Conservation (phyloP, 495 filamentous ascomycete species). For the Aspergillus carlsbadensis region DNA sequence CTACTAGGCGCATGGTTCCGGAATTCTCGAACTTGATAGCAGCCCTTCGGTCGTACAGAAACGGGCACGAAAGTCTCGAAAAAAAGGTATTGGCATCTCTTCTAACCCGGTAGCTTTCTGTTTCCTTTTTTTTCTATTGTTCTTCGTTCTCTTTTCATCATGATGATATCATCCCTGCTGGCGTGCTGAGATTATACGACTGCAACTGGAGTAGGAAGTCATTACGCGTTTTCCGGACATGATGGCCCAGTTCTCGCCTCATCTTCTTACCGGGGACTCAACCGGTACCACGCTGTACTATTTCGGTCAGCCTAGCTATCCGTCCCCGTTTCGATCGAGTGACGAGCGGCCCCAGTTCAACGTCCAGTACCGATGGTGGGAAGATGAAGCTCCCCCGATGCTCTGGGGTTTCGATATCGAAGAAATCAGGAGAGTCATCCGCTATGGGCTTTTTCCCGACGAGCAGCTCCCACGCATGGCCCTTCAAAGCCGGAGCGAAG, state of each 20-base stretch:
- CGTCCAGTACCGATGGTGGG: constrained; percentile 41
- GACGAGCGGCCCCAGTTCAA: constrained; percentile 35
- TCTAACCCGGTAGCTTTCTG: neutral
- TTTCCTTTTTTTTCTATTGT: neutral
- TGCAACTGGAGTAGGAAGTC: neutral
- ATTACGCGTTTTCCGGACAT: neutral
- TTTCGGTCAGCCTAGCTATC: constrained; percentile 26
- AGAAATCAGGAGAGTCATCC: constrained; percentile 39
- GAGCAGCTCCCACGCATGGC: constrained; percentile 34
- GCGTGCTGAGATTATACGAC: constrained; percentile 4
- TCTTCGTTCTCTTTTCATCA: neutral
- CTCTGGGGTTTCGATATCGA: constrained; percentile 44
- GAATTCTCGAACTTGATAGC: constrained; percentile 5
- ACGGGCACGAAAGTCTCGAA: neutral
- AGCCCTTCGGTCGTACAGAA: constrained; percentile 10
- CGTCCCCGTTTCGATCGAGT: constrained; percentile 30
- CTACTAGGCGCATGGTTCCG: constrained; percentile 17
- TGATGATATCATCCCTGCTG: constrained; percentile 1
- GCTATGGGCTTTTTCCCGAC: constrained; percentile 37
- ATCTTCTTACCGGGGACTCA: neutral
- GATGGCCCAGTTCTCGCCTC: constrained; percentile 15
- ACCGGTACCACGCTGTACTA: constrained; percentile 12
- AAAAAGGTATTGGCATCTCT: constrained; percentile 9
- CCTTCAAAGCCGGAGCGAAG: constrained; percentile 31
- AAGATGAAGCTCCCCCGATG: constrained; percentile 40